Base-by-base conservation (phyloP, 225 moss, liverwort and hornwort genomes). In the Lunularia cruciata region DNA sequence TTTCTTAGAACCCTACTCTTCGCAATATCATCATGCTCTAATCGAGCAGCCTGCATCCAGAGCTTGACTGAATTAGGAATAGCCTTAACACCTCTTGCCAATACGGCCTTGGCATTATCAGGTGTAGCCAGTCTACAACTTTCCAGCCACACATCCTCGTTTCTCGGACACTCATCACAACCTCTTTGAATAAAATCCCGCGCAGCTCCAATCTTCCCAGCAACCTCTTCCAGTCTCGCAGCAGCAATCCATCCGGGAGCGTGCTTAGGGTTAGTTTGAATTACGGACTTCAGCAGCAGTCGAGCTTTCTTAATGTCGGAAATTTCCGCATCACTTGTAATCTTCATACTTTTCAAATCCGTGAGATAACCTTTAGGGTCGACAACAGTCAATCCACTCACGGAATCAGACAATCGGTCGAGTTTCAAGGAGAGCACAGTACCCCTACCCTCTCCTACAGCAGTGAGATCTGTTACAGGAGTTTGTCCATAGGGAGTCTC, bases 271-370 rank as follows among this genome's bases (percentile, higher is more conserved):
- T 98, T 98, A 32, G 96, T 98, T 72, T 92, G 90, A 73, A 98
- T 92, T 43, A 92, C 89, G 11, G 85, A 88, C 57, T 92, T 96
- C 4, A 92, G 69, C 48, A 96, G 84, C 66, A 96, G 47, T 26
- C 92, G 83, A 20, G 96, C 92, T 81, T 91, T 92, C 72, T 98
- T 98, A 5, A 98, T 98, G 52, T 98, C 90, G 20, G 92, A 98
- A 72, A 92, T 98, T 77, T 98, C 90, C 3, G 92, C 96, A 20
- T 98, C 90, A 72, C 87, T 91, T 6, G 89, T 87, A 19, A 98
- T 88, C 46, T 98, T 98, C 92, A 98, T 92, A 59, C 92, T 89
- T 76, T 98, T 90, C 57, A 98, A 73, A 78, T 98, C 92, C 1
- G 92, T 98, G 46, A 98, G 87, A 63, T 92, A 98, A 1, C 96